A percentile compares a stretch with the other conserved stretches of the same genome.
phyloP scores from a whole-genome alignment of 257 asterid genomes.

The Przewalskia tangutica region DNA sequence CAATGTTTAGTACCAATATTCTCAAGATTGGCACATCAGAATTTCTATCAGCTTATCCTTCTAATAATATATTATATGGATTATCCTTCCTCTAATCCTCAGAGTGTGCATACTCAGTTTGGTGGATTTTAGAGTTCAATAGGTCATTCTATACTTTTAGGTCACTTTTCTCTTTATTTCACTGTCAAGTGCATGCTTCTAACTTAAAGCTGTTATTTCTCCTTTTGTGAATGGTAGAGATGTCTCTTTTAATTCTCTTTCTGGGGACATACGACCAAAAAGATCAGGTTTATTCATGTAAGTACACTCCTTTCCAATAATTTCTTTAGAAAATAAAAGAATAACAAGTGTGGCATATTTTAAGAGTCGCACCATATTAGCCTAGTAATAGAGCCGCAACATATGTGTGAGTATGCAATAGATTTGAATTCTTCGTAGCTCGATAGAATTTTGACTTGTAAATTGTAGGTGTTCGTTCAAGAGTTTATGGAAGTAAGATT shows the following conservation, averaged over 20 bases:
- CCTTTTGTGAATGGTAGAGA: slow-evolving; percentile 29
- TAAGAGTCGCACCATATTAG: not conserved
- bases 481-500: too few species aligned
- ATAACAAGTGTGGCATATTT: not conserved
- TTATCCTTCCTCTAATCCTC: not conserved
- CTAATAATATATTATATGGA: too few species aligned
- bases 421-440: not conserved
- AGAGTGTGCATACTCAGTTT: not conserved
- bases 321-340: not conserved
- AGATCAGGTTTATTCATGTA: slow-evolving; percentile 30
- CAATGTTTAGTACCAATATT: not conserved
- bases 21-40: not conserved
- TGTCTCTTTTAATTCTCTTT: slow-evolving; percentile 50
- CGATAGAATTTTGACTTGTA: not conserved
- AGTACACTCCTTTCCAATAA: slow-evolving; percentile 6
- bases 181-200: not conserved
- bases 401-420: slow-evolving; percentile 59
- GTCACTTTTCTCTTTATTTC: not conserved
- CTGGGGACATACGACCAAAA: slow-evolving; percentile 31
- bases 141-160: not conserved
- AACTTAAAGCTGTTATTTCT: not conserved
- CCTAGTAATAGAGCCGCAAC: not conserved
- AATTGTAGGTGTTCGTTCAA: too few species aligned
- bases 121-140: too few species aligned
- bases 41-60: not conserved